phyloP scores from a whole-genome alignment of 352 stramenopile genomes.

The Detonula confervacea region DNA sequence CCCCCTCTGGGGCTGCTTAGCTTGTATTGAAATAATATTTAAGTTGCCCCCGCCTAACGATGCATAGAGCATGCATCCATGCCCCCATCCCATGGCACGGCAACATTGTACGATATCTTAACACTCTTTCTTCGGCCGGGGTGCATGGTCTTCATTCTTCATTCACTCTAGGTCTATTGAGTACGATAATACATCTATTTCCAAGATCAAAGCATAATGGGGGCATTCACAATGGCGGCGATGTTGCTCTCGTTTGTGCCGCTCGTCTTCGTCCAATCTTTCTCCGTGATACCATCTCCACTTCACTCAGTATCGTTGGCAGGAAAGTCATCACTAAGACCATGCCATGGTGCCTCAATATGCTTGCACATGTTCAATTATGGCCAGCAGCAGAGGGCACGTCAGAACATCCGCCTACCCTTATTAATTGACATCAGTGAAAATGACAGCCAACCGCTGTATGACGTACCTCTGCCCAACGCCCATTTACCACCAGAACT shows the following conservation, averaged over 20 bases:
- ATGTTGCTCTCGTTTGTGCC: conserved; percentile 20
- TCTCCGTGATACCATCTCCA: conserved; percentile 4
- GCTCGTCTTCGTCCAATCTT: conserved; percentile 12
- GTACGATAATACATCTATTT: neutral
- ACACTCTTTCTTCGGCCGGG: no score
- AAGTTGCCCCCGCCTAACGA: no score
- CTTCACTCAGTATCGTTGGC: neutral
- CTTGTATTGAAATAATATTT: no score
- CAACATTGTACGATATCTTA: no score
- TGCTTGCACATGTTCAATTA: conserved; percentile 50
- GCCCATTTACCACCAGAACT: conserved; percentile 76
- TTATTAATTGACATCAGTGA: conserved; percentile 47
- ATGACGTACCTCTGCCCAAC: conserved; percentile 73
- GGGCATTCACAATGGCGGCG: neutral
- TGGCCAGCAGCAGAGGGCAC: conserved; percentile 23
- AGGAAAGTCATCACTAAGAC: neutral
- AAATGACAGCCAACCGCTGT: conserved; percentile 23
- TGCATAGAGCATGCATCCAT: no score
- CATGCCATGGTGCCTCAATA: neutral
- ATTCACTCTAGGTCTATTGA: no score
- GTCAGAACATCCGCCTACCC: conserved; percentile 51
- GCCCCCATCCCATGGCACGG: no score
- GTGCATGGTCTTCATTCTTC: no score
- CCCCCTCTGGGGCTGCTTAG: no score
- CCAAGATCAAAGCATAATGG: conserved; percentile 2